These are phyloP conservation scores for Pseudonectria foliicola DNA, from an alignment of 2,329 filamentous ascomycete genomes.

Conservation along the genomic window DNA sequence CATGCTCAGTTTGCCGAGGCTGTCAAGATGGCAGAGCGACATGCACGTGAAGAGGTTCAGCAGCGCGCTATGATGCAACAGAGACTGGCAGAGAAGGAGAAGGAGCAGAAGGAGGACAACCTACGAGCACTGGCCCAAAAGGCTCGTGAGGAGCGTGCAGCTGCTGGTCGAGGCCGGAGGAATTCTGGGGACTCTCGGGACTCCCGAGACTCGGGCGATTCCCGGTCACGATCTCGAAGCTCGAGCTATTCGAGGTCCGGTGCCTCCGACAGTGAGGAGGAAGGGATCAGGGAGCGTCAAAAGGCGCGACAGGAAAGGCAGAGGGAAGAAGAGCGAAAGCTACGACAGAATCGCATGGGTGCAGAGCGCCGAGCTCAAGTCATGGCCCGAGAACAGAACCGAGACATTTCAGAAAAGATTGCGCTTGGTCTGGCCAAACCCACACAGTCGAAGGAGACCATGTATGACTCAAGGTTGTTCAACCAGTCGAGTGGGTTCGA, in stretches of 20 bases:
- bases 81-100: conserved; percentile 91
- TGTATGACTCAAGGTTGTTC: conserved; percentile 96
- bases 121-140: conserved; percentile 83
- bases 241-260: conserved; percentile 47
- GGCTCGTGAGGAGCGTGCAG: conserved; percentile 73
- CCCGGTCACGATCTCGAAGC: conserved; percentile 35
- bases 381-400: conserved; percentile 90
- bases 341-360: conserved; percentile 93
- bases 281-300: conserved; percentile 68
- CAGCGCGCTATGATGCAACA: conserved; percentile 94
- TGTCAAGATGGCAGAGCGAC: conserved; percentile 86
- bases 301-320: conserved; percentile 69
- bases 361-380: conserved; percentile 85
- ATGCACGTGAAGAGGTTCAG: conserved; percentile 91
- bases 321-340: conserved; percentile 78
- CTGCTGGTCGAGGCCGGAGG: conserved; percentile 38
- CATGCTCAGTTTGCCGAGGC: conserved; percentile 95
- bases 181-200: conserved; percentile 26
- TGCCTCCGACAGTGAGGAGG: conserved; percentile 52
- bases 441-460: conserved; percentile 82
- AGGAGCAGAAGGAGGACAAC: conserved; percentile 87
- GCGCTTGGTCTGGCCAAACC: conserved; percentile 92
- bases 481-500: conserved; percentile 91
- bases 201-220: conserved; percentile 34
- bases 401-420: conserved; percentile 95